Percentiles rank a stretch among this genome's conserved stretches.
phyloP scores from a whole-genome alignment of 139 green algal species.

The Chlamydomonas sphaeroides region DNA sequence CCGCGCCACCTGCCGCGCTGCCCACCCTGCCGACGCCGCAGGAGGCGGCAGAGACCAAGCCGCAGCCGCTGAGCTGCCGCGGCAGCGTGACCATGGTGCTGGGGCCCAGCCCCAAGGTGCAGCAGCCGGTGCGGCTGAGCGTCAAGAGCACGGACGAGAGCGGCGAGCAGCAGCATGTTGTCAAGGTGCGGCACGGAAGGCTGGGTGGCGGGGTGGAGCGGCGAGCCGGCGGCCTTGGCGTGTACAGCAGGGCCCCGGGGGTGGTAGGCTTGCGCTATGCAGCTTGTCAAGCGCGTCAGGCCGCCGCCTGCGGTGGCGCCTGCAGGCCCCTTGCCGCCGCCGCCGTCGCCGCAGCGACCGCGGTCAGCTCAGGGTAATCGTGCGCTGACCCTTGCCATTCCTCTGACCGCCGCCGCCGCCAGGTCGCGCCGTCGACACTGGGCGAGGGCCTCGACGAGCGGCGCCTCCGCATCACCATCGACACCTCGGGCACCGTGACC shows the following conservation, averaged over 20 bases:
- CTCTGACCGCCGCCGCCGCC: too few relatives aligned
- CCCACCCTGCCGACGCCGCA: not conserved
- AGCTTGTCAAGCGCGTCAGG: too few relatives aligned
- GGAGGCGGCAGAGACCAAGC: conserved; percentile 36
- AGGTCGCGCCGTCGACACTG: conserved; percentile 15
- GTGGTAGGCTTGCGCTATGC: too few relatives aligned
- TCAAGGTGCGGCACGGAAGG: conserved; percentile 14
- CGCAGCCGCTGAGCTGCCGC: conserved; percentile 26
- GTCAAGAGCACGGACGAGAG: conserved; percentile 34
- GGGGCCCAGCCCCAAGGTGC: conserved; percentile 19
- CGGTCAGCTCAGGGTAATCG: too few relatives aligned
- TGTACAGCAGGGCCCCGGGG: too few relatives aligned
- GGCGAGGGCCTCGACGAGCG: conserved; percentile 46
- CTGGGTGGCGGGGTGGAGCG: too few relatives aligned
- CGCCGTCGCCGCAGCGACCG: too few relatives aligned
- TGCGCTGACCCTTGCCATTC: too few relatives aligned
- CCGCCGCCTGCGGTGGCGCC: too few relatives aligned
- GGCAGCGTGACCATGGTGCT: conserved; percentile 30
- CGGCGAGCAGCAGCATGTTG: conserved; percentile 36
- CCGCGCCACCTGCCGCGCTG: not conserved
- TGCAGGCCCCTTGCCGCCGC: too few relatives aligned
- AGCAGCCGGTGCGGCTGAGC: conserved; percentile 22
- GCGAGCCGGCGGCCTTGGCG: too few relatives aligned
- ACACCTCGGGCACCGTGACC: conserved; percentile 46
- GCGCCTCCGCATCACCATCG: conserved; percentile 50